Percentiles rank a stretch among this genome's conserved stretches.
Conservation (phyloP, 768 basidiomycete species). For the Leccinum broughii region DNA sequence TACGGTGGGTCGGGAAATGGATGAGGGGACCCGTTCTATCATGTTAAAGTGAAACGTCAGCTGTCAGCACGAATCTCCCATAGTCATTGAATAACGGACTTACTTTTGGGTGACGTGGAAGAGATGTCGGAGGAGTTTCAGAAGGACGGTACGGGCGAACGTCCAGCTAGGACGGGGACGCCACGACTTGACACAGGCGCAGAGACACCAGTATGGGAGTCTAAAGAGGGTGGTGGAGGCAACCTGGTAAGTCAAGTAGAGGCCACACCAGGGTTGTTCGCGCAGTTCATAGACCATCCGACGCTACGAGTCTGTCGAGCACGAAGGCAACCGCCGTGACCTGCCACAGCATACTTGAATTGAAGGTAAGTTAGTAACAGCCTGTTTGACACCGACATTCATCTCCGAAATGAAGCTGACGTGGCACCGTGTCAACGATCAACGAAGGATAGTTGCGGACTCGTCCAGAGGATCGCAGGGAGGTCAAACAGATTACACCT, state of each 20-base stretch:
- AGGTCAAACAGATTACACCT: no score
- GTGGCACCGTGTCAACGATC: no score
- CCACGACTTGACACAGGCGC: slow-evolving; percentile 22
- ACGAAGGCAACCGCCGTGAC: no score
- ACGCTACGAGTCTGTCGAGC: not conserved
- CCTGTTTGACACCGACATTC: not conserved
- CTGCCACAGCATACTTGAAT: no score
- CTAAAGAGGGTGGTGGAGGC: slow-evolving; percentile 23
- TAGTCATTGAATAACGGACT: slow-evolving; percentile 1
- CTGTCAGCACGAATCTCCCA: not conserved
- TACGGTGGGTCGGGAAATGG: slow-evolving; percentile 21
- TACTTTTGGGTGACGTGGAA: slow-evolving; percentile 22
- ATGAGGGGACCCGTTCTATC: slow-evolving; percentile 22
- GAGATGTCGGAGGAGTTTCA: slow-evolving; percentile 22
- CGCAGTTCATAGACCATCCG: slow-evolving; percentile 10
- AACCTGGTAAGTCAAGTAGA: slow-evolving; percentile 24
- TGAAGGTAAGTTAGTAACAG: no score
- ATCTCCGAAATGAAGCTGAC: no score
- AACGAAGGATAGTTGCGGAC: no score
- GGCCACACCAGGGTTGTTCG: slow-evolving; percentile 15
- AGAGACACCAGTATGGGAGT: slow-evolving; percentile 27
- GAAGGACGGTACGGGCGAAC: slow-evolving; percentile 22
- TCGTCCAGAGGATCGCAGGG: no score
- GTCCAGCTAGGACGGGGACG: slow-evolving; percentile 27
- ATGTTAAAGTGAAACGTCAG: not conserved